A percentile compares a stretch with the other conserved stretches of the same genome.
Evolutionary conservation across 163 green algal genomes (phyloP).

Genomic region (Coccomyxa subellipsoidea): DNA sequence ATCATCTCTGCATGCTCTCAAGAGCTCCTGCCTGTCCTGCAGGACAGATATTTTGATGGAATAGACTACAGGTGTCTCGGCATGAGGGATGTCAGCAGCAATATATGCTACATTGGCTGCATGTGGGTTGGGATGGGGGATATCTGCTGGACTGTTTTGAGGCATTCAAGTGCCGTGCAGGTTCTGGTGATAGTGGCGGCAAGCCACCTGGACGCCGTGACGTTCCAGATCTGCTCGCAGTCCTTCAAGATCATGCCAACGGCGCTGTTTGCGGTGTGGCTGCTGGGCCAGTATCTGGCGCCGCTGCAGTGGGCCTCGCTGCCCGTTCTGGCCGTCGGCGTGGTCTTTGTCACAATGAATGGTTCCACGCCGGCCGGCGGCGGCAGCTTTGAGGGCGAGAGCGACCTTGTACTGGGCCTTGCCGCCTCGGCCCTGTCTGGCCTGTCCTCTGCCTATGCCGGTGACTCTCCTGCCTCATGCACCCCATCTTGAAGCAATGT

Average conservation of each 20-base stretch:
- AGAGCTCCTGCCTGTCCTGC: too few relatives aligned
- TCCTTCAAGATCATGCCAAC: constrained; percentile 68
- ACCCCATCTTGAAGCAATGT: not conserved
- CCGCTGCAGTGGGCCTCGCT: constrained; percentile 58
- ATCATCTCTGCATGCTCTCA: too few relatives aligned
- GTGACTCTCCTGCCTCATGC: not conserved
- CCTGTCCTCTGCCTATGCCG: constrained; percentile 57
- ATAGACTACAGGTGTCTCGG: too few relatives aligned
- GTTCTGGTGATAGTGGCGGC: constrained; percentile 58
- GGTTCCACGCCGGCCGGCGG: constrained; percentile 17
- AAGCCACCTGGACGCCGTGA: constrained; percentile 56
- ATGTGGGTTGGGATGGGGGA: too few relatives aligned
- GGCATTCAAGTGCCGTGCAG: constrained; percentile 14
- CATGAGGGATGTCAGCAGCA: too few relatives aligned
- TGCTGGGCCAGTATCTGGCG: constrained; percentile 55
- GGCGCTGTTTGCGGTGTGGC: constrained; percentile 54
- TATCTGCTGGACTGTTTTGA: not conserved
- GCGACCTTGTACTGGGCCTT: constrained; percentile 35
- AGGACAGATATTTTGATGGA: too few relatives aligned
- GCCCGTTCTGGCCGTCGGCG: constrained; percentile 50
- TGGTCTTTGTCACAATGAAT: constrained; percentile 58
- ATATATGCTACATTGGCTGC: not conserved
- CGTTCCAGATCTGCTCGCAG: constrained; percentile 66
- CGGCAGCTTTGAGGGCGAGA: constrained; percentile 11
- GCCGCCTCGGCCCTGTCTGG: constrained; percentile 48